A percentile compares a stretch with the other conserved stretches of the same genome.
Conservation (phyloP, 768 basidiomycete species). For the Leucocoprinus birnbaumii region DNA sequence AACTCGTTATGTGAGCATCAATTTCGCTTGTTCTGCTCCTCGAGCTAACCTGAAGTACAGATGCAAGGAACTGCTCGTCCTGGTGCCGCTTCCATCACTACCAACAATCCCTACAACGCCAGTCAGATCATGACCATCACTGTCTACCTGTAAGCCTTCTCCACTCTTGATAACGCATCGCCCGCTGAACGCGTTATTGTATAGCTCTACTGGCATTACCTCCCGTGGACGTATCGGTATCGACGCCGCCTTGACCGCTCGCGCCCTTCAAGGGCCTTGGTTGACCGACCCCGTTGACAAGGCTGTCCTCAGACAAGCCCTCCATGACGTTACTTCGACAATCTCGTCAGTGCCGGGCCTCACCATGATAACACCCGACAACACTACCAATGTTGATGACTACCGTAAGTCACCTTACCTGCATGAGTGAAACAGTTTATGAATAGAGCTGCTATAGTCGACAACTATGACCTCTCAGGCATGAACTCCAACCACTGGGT, state of each 20-base stretch:
- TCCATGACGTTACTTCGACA: constrained; percentile 44
- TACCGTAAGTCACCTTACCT: constrained; percentile 35
- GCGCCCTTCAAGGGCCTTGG: constrained; percentile 55
- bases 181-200: background rate
- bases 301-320: constrained; percentile 42
- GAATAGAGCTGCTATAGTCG: constrained; percentile 18
- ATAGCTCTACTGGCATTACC: constrained; percentile 53
- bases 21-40: no score
- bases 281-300: constrained; percentile 58
- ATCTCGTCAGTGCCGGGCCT: constrained; percentile 39
- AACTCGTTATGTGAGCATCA: constrained; percentile 51
- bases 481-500: constrained; percentile 68
- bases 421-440: constrained; percentile 9
- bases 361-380: constrained; percentile 59
- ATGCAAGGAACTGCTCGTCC: constrained; percentile 64
- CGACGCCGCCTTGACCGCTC: constrained; percentile 46
- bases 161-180: no score
- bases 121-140: constrained; percentile 64
- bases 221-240: constrained; percentile 65
- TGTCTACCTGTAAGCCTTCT: constrained; percentile 43
- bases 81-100: constrained; percentile 50
- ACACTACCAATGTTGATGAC: constrained; percentile 48
- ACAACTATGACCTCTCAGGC: constrained; percentile 31
- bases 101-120: constrained; percentile 48
- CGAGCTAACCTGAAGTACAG: no score